A percentile compares a stretch with the other conserved stretches of the same genome.
Conservation (phyloP, 176 grass and related monocot genomes). For the Lolium multiflorum region DNA sequence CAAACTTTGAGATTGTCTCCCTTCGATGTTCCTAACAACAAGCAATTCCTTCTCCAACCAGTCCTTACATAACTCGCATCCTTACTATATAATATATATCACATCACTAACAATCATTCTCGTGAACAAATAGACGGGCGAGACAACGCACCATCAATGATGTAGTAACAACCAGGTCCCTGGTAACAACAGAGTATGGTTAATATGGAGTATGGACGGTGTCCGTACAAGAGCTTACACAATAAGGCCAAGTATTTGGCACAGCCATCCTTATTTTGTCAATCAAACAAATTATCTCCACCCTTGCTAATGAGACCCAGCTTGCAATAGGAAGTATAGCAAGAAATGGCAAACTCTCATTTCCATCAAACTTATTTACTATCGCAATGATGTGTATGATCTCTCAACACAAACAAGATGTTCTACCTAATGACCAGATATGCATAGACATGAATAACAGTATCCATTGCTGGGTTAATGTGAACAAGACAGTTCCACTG, state of each 20-base stretch:
- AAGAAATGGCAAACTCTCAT: neutral
- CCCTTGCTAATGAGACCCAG: neutral
- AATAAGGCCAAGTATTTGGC: neutral
- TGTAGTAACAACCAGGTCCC: neutral
- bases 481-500: neutral
- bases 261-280: neutral
- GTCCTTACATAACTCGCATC: neutral
- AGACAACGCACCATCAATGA: neutral
- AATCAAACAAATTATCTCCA: conserved; percentile 7
- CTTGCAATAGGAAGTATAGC: neutral
- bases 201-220: neutral
- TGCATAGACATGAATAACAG: neutral
- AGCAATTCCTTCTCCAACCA: neutral
- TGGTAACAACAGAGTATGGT: too few species aligned
- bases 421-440: neutral
- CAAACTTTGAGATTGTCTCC: neutral
- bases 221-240: neutral
- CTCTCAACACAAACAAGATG: neutral
- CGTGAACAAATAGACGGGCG: neutral
- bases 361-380: neutral
- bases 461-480: neutral
- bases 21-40: neutral
- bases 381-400: neutral
- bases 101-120: neutral
- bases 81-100: neutral